Percentiles rank a stretch among this genome's conserved stretches.
Evolutionary conservation across 1,284 basidiomycete genomes (phyloP).

Genomic region (Microbotryum intermedium): DNA sequence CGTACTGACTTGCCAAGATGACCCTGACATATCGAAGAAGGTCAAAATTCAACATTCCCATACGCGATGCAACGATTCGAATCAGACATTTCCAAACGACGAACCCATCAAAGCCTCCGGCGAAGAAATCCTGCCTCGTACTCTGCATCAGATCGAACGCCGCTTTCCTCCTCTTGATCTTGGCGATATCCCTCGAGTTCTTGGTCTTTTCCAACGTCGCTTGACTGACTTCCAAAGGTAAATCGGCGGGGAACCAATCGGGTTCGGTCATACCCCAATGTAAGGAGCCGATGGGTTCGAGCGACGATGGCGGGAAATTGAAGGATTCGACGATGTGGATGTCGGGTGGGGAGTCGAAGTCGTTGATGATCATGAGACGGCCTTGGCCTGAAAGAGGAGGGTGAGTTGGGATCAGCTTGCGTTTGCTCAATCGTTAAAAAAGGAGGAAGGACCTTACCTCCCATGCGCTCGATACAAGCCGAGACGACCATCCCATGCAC

Average conservation of each 20-base stretch:
- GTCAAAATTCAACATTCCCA: too few species aligned
- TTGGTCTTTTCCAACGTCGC: conserved; percentile 40
- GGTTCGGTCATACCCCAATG: conserved; percentile 89
- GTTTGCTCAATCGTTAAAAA: not conserved
- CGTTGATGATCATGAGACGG: conserved; percentile 72
- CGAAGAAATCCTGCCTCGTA: conserved; percentile 71
- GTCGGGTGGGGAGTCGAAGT: conserved; percentile 82
- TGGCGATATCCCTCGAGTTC: conserved; percentile 59
- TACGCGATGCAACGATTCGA: too few species aligned
- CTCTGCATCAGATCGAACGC: conserved; percentile 52
- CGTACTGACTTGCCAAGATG: conserved; percentile 74
- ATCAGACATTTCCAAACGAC: too few species aligned
- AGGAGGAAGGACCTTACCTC: conserved; percentile 47
- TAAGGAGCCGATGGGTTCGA: conserved; percentile 54
- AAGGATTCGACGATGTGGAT: conserved; percentile 75
- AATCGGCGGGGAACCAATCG: conserved; percentile 58
- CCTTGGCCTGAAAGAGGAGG: conserved; percentile 54
- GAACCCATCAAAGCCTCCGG: conserved; percentile 77
- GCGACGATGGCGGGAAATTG: conserved; percentile 61
- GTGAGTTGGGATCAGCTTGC: not conserved
- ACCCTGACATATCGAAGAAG: conserved; percentile 47
- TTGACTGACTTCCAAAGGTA: conserved; percentile 18
- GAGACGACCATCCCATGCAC: conserved; percentile 75
- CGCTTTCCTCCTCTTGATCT: conserved; percentile 62
- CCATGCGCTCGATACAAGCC: conserved; percentile 74